These are phyloP conservation scores for Capronia coronata DNA, from an alignment of 2,329 filamentous ascomycete genomes.

Conservation along the genomic window DNA sequence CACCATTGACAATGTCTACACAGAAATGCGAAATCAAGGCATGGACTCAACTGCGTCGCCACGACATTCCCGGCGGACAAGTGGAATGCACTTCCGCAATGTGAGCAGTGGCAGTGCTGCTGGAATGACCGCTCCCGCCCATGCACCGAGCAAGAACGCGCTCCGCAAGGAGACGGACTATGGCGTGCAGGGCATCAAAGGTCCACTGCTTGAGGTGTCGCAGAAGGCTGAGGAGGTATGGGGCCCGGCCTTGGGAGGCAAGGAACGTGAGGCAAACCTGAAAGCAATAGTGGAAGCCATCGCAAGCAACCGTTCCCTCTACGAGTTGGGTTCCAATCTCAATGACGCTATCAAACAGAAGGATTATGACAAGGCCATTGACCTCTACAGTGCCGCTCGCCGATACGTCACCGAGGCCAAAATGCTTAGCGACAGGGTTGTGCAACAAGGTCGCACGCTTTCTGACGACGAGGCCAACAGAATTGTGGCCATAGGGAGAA, in stretches of 20 bases:
- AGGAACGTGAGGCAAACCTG: conserved; percentile 82
- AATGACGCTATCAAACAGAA: conserved; percentile 81
- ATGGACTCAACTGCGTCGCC: conserved; percentile 37
- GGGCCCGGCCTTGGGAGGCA: conserved; percentile 85
- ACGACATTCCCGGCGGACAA: conserved; percentile 59
- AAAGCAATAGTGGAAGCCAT: conserved; percentile 70
- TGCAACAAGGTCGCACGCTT: conserved; percentile 49
- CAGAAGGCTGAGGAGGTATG: conserved; percentile 96
- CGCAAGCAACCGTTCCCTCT: conserved; percentile 71
- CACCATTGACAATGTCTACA: conserved; percentile 97
- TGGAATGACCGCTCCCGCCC: conserved; percentile 34
- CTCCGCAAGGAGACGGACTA: conserved; percentile 89
- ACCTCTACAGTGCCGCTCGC: conserved; percentile 78
- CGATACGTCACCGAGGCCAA: conserved; percentile 73
- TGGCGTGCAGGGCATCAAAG: conserved; percentile 80
- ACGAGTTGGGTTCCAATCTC: conserved; percentile 71
- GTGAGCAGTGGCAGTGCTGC: conserved; percentile 41
- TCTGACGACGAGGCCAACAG: conserved; percentile 77
- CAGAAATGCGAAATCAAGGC: conserved; percentile 80
- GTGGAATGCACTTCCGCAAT: conserved; percentile 53
- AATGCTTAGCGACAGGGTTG: conserved; percentile 55
- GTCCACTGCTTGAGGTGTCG: conserved; percentile 77
- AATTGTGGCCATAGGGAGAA: conserved; percentile 78
- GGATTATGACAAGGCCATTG: conserved; percentile 80
- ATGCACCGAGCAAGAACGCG: conserved; percentile 76